These are phyloP conservation scores for Alternaria sp. DNA, from an alignment of 2,329 filamentous ascomycete species.

Conservation along the genomic window DNA sequence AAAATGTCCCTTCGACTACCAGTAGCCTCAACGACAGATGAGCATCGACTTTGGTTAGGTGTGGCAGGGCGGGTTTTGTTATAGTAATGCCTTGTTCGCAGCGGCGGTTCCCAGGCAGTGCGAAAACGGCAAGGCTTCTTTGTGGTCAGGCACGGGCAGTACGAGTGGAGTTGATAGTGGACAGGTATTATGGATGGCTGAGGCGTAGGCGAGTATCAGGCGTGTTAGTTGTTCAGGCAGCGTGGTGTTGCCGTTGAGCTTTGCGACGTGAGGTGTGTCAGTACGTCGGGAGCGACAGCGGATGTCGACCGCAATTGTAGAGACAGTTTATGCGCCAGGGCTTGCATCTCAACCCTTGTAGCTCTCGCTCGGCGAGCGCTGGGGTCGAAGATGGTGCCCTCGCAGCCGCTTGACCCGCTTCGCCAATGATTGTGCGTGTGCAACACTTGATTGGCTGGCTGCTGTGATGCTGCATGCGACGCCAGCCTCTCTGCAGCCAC, in stretches of 20 bases:
- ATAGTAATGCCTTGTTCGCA: slow-evolving; percentile 33
- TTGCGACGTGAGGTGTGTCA: slow-evolving; percentile 50
- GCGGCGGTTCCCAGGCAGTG: slow-evolving; percentile 22
- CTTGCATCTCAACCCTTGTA: slow-evolving; percentile 4
- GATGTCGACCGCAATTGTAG: slow-evolving; percentile 43
- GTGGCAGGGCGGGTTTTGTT: slow-evolving; percentile 44
- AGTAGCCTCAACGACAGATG: slow-evolving; percentile 46
- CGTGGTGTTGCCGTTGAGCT: slow-evolving; percentile 28
- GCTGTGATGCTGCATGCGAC: slow-evolving; percentile 34
- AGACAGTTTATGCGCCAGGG: slow-evolving; percentile 45
- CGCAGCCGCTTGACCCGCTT: slow-evolving; percentile 37
- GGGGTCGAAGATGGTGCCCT: slow-evolving; percentile 17
- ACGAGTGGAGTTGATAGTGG: slow-evolving; percentile 13
- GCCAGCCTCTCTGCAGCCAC: slow-evolving; percentile 30
- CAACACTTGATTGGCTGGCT: slow-evolving; percentile 26
- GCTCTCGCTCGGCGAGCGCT: slow-evolving; percentile 13
- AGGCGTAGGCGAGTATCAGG: slow-evolving; percentile 48
- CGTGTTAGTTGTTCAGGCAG: slow-evolving; percentile 42
- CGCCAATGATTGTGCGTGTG: slow-evolving; percentile 8
- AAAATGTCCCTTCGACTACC: slow-evolving; percentile 44
- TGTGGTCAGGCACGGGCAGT: slow-evolving; percentile 34
- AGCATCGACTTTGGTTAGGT: slow-evolving; percentile 37
- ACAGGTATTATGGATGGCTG: slow-evolving; percentile 32
- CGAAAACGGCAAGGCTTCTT: slow-evolving; percentile 21
- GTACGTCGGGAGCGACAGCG: slow-evolving; percentile 37